A percentile compares a stretch with the other conserved stretches of the same genome.
Evolutionary conservation across 1,284 basidiomycete genomes (phyloP).

Genomic region (Pseudozyma pruni): DNA sequence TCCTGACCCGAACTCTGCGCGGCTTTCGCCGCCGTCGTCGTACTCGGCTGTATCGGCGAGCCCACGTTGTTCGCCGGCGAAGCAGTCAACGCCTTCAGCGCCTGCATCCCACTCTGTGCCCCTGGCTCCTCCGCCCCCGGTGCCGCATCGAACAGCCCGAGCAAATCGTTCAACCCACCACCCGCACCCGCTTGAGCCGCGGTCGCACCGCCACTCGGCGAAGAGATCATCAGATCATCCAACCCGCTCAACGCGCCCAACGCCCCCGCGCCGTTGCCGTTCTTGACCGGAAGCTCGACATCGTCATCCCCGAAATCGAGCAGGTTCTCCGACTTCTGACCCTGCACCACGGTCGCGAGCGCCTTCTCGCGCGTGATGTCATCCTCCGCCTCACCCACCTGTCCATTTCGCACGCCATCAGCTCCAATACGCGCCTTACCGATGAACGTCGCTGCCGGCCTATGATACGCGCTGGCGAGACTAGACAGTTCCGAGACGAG

Average conservation of each 20-base stretch:
- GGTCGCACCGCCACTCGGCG: constrained; percentile 1
- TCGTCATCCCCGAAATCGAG: constrained; percentile 66
- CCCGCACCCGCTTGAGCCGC: constrained; percentile 3
- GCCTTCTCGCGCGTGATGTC: constrained; percentile 63
- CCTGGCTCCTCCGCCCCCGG: constrained; percentile 55
- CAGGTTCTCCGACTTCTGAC: constrained; percentile 64
- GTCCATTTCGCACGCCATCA: constrained; percentile 38
- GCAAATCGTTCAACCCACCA: constrained; percentile 55
- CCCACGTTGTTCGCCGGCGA: constrained; percentile 9
- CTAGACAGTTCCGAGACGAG: constrained; percentile 76
- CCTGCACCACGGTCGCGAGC: constrained; percentile 70
- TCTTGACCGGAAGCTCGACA: constrained; percentile 21
- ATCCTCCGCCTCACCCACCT: constrained; percentile 35
- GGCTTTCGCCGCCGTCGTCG: constrained; percentile 4
- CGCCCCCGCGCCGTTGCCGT: constrained; percentile 28
- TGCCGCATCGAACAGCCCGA: constrained; percentile 59
- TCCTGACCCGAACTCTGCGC: constrained; percentile 20
- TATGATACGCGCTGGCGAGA: constrained; percentile 93
- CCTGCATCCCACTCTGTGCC: constrained; percentile 51
- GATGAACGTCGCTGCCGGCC: constrained; percentile 76
- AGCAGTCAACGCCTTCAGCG: constrained; percentile 40
- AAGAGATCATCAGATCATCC: constrained; percentile 54
- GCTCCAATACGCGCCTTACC: constrained; percentile 67
- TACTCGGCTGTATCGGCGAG: constrained; percentile 10
- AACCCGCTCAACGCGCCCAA: constrained; percentile 57